Base-by-base conservation (phyloP, 805 yeast species). In the Candida multigemmis region DNA sequence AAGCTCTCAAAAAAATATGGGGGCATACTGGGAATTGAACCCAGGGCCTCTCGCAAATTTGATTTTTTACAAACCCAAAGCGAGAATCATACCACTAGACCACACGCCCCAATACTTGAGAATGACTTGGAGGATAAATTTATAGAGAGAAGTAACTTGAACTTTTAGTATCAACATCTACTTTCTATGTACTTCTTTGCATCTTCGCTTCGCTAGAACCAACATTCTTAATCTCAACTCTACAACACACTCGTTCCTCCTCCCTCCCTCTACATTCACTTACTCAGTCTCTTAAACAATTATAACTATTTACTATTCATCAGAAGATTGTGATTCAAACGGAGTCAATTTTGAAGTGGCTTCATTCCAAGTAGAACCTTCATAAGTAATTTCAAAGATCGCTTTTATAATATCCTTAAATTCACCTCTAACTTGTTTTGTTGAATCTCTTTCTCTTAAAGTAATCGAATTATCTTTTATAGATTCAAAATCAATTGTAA, bases 361-460 rank as follows among this genome's bases (percentile, higher is more conserved):
- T 52, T 83, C 84, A 22, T 66, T 73, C 98, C 98, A 89, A 12
- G 83, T 43, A 26, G 56, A 68, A 37, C 84, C 87, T 28, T 69
- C 70, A 52, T 80, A 77, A 30, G 91, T 78, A 52, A 89, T 73
- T 16, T 64, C 69, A 56, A 74, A 73, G 42, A 89, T 74, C 26
- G 96, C 86, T 27, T 64, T 68, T 31, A 71, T 56, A 40, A 83
- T 66, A 12, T 76, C 86, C 28, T 71, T 77, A 32, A 78, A 69
- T 10, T 83, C 61, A 37, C 97, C 98, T 69, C 98, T 84, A 26
- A 87, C 95, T 68, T 89, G 98, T 54, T 77, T 80, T 19, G 97
- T 91, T 31, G 94, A 71, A 58, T 89, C 98, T 68, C 98, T 83
- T 61, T 89, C 97, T 71, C 98, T 84, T 50, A 89, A 69, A 19